Base-by-base conservation (phyloP, 176 grass and related monocot genomes). In the Echinochloa phyllopogon region DNA sequence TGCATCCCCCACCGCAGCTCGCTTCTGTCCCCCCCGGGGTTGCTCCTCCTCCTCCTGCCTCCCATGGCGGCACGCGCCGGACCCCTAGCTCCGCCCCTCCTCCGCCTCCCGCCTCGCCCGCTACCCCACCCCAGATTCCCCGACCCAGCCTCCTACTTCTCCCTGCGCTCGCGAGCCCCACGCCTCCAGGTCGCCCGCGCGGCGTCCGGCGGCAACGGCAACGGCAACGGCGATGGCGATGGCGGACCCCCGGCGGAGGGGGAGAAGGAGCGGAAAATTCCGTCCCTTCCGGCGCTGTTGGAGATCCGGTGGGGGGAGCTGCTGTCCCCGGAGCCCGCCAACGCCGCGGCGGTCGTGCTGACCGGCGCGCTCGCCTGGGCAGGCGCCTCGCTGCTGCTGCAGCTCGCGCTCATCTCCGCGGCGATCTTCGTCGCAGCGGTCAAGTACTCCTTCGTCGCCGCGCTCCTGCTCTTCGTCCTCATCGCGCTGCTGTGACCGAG, bases 361-460 rank as follows among this genome's bases (percentile, higher is more conserved):
- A 83, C 55, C 59, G 87, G 53, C 49, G 82, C 73, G 58, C 72
- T 74, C 65, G 45, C 53, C 11, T 86, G 86, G 83, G 72, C 80
- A 6, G 90, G 86, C 67, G 79, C 65, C 41, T 77, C 83, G 50
- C 69, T 89, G 71, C 86, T 86, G 71, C 66, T 86, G 83, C 75
- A 88, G 78, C 68, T 94, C 25, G 18, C 59, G 63, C 65, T 84
- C 76, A 87, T 94, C 84, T 79, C 72, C 72, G 72, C 82, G 44
- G 21, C 76, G 9, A 80, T 94, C 77, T 79, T 87, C 75, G 61
- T 75, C 43, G 89, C 89, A 9, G 89, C 84, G 13, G 37, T 90
- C 68, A 90, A 90, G 75, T 90, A 90, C 61, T 90, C 89, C 16
- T 75, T 87, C 61, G 75, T 87, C 23, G 89, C 89, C 6, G 89